phyloP scores from a whole-genome alignment of 495 filamentous ascomycete species.

The Melanomma pulvis-pyrius region DNA sequence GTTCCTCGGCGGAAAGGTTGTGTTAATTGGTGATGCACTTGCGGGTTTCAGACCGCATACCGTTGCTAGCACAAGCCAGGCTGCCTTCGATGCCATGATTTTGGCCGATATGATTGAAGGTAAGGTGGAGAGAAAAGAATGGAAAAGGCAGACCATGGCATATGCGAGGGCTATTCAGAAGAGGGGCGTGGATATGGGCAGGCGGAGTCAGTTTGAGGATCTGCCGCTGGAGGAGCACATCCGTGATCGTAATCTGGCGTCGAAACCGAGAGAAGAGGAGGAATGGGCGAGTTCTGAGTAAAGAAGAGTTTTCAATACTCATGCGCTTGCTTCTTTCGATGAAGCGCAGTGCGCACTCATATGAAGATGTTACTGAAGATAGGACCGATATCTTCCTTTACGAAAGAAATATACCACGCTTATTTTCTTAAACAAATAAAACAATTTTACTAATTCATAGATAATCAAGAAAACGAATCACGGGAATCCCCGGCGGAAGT shows the following conservation, averaged over 20 bases:
- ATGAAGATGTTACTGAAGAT: too few species aligned
- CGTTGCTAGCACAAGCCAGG: slow-evolving; percentile 56
- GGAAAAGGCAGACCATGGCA: slow-evolving; percentile 29
- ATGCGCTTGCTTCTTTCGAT: too few species aligned
- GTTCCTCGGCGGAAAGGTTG: slow-evolving; percentile 54
- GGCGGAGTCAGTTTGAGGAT: slow-evolving; percentile 25
- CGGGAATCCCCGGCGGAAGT: too few species aligned
- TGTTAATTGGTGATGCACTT: slow-evolving; percentile 60
- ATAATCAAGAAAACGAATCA: too few species aligned
- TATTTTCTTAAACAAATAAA: too few species aligned
- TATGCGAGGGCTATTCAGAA: slow-evolving; percentile 33
- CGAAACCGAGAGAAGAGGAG: slow-evolving; percentile 18
- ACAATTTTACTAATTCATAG: too few species aligned
- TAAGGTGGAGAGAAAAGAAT: slow-evolving; percentile 25
- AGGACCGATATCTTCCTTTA: too few species aligned
- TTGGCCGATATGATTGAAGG: slow-evolving; percentile 37
- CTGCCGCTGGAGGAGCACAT: slow-evolving; percentile 32
- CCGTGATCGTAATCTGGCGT: slow-evolving; percentile 24
- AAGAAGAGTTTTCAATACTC: too few species aligned
- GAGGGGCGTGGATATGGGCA: slow-evolving; percentile 29
- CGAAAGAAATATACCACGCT: too few species aligned
- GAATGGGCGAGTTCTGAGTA: too few species aligned
- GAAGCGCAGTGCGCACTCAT: too few species aligned
- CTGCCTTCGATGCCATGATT: slow-evolving; percentile 53
- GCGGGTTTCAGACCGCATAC: slow-evolving; percentile 61